Evolutionary conservation across 2,329 filamentous ascomycete genomes (phyloP).

Genomic region (Iodosphaeria phyllophila): DNA sequence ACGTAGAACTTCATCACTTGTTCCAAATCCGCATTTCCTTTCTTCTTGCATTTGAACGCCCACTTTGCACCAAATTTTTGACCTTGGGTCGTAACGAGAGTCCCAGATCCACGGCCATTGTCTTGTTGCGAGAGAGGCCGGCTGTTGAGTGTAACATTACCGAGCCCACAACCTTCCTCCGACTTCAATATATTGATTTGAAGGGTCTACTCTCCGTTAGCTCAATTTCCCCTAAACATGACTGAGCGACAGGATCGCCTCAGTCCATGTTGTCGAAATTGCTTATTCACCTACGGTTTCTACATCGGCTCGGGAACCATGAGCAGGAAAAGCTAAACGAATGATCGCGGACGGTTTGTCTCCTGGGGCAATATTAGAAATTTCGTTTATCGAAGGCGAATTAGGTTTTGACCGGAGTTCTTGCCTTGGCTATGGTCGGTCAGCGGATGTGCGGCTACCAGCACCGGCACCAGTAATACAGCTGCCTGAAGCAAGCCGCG

Average conservation of each 20-base stretch:
- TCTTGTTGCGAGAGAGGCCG: slow-evolving; percentile 20
- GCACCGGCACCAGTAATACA: slow-evolving; percentile 11
- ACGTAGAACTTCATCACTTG: slow-evolving; percentile 26
- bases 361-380: slow-evolving; percentile 3
- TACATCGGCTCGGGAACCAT: slow-evolving; percentile 5
- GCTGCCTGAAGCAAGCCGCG: slow-evolving; percentile 15
- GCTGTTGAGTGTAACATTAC: slow-evolving; percentile 27
- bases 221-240: not conserved
- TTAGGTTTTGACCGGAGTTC: not conserved
- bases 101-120: slow-evolving; percentile 21
- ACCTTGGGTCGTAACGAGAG: slow-evolving; percentile 19
- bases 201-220: slow-evolving; percentile 11
- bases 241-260: slow-evolving; percentile 2
- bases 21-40: slow-evolving; percentile 18
- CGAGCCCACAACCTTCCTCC: slow-evolving; percentile 23
- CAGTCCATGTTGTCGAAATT: not conserved
- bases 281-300: slow-evolving; percentile 8
- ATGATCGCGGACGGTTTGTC: slow-evolving; percentile 9
- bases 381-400: slow-evolving; percentile 3
- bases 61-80: slow-evolving; percentile 23
- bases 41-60: slow-evolving; percentile 25
- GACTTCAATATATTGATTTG: slow-evolving; percentile 26
- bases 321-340: slow-evolving; percentile 7
- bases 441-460: not conserved
- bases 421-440: slow-evolving; percentile 1